Evolutionary conservation across 169 alveolate species (phyloP).

Genomic region (Cryptosporidium sp.): DNA sequence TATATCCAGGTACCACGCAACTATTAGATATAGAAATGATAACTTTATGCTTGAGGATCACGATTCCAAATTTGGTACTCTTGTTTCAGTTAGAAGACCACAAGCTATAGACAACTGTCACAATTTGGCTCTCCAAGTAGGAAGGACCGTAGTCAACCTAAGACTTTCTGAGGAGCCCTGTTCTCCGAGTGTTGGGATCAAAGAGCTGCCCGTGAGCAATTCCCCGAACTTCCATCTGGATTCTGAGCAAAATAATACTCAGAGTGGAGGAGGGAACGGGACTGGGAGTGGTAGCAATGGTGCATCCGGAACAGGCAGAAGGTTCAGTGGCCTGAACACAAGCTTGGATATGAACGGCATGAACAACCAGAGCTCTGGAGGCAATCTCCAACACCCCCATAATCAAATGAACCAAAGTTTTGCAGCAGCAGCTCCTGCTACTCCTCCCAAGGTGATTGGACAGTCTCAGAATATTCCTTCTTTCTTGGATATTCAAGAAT

Average conservation of each 20-base stretch:
- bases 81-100: constrained; percentile 90
- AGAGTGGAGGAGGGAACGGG: not conserved
- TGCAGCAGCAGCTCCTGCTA: not conserved
- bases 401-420: not conserved
- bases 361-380: not conserved
- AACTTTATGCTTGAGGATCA: constrained; percentile 94
- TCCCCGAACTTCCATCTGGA: constrained; percentile 28
- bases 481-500: not conserved
- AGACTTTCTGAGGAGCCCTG: constrained; percentile 74
- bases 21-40: constrained; percentile 89
- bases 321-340: not conserved
- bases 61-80: constrained; percentile 98
- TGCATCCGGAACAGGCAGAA: not conserved
- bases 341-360: not conserved
- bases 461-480: not conserved
- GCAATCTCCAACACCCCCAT: not conserved
- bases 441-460: not conserved
- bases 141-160: constrained; percentile 81
- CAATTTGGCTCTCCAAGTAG: constrained; percentile 79
- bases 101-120: constrained; percentile 58
- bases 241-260: not conserved
- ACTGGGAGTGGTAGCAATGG: not conserved
- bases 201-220: constrained; percentile 53
- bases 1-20: constrained; percentile 97
- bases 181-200: constrained; percentile 50